A percentile compares a stretch with the other conserved stretches of the same genome.
Evolutionary conservation across 192 early-diverging fungal genomes (phyloP).

Genomic region (Podila horticola): DNA sequence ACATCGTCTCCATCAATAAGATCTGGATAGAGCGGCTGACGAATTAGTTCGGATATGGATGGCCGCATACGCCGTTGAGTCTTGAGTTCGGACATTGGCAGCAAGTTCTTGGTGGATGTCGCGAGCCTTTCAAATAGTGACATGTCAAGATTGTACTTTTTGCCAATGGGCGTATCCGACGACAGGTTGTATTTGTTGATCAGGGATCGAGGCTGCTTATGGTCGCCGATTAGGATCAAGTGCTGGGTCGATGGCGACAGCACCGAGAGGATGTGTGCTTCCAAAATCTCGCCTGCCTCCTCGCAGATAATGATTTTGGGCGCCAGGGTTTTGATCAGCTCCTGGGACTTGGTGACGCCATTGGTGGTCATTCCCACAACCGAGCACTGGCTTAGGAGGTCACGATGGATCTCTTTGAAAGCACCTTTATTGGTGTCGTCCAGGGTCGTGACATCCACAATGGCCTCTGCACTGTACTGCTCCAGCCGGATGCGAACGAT

Average conservation of each 20-base stretch:
- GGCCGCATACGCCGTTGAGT: constrained; percentile 65
- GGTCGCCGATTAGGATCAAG: constrained; percentile 65
- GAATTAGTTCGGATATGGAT: constrained; percentile 58
- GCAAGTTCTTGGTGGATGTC: constrained; percentile 15
- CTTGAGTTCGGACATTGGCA: constrained; percentile 54
- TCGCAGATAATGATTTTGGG: constrained; percentile 63
- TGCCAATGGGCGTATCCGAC: constrained; percentile 42
- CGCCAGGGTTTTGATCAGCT: constrained; percentile 48
- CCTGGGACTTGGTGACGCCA: constrained; percentile 64
- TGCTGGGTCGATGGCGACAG: constrained; percentile 61
- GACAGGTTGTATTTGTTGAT: constrained; percentile 43
- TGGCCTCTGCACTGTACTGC: constrained; percentile 14
- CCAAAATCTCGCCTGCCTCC: constrained; percentile 66
- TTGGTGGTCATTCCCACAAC: constrained; percentile 71
- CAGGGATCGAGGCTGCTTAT: constrained; percentile 44
- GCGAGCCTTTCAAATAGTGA: constrained; percentile 66
- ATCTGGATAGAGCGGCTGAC: constrained; percentile 56
- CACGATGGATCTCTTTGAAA: constrained; percentile 40
- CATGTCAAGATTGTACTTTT: constrained; percentile 53
- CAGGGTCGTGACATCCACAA: constrained; percentile 24
- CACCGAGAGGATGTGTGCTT: constrained; percentile 62
- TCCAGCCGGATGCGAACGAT: constrained; percentile 57
- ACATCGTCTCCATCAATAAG: constrained; percentile 55
- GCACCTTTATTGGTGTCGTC: constrained; percentile 17
- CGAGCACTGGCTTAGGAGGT: constrained; percentile 28